phyloP scores from a whole-genome alignment of 257 asterid genomes.

The Henckelia pumila region DNA sequence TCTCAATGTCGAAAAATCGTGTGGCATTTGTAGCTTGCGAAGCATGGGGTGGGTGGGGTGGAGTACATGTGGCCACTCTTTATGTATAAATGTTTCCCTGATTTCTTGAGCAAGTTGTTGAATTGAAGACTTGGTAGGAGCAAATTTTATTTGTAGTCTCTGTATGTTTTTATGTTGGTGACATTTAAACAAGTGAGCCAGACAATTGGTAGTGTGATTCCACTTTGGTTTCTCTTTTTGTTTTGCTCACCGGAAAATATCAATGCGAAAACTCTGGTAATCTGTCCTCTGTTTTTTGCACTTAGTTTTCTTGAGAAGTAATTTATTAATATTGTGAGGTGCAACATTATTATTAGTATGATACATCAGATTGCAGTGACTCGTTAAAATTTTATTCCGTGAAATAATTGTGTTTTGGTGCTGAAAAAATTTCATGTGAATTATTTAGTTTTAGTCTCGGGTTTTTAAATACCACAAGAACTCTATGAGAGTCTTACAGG shows the following conservation, averaged over 20 bases:
- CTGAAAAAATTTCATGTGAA: no score
- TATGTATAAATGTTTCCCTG: constrained; percentile 11
- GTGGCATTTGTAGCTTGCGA: constrained; percentile 10
- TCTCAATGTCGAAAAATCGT: background rate
- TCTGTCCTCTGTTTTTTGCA: background rate
- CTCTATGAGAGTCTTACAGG: no score
- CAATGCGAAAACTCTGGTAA: no score
- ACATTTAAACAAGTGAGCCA: background rate
- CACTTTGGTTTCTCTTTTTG: background rate
- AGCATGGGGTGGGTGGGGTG: constrained; percentile 3
- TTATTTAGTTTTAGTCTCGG: no score
- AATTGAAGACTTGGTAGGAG: constrained; percentile 31
- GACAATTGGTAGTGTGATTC: background rate
- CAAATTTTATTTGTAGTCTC: constrained; percentile 15
- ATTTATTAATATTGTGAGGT: background rate
- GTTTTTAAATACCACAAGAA: no score
- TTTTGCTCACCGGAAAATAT: no score
- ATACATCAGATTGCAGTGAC: background rate
- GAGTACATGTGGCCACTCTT: constrained; percentile 16
- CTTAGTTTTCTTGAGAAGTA: background rate
- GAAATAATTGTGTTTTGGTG: no score
- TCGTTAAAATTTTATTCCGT: no score
- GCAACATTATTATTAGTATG: background rate
- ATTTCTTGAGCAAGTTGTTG: constrained; percentile 19
- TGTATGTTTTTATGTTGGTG: background rate